Evolutionary conservation across 805 yeast genomes (phyloP).

Genomic region (Wickerhamiella parazyma): DNA sequence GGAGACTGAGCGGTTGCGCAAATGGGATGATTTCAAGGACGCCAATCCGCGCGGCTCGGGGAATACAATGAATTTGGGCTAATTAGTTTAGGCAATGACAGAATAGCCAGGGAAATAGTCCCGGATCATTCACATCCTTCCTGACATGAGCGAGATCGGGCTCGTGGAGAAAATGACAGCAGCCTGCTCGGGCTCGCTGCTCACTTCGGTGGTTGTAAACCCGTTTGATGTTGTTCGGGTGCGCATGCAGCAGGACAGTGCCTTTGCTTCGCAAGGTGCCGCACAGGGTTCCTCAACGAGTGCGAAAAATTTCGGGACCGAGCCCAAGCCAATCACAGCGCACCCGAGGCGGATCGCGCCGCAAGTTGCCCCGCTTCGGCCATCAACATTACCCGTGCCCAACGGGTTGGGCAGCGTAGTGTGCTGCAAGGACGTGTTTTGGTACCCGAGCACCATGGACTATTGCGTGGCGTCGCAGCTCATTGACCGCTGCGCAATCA

Average conservation of each 20-base stretch:
- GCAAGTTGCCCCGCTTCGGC: too few species aligned
- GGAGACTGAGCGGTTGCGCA: slow-evolving; percentile 62
- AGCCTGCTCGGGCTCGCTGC: slow-evolving; percentile 31
- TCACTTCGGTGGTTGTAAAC: slow-evolving; percentile 30
- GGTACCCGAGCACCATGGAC: slow-evolving; percentile 27
- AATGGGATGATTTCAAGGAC: slow-evolving; percentile 92
- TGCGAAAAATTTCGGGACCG: slow-evolving; percentile 1
- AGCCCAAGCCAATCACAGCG: too few species aligned
- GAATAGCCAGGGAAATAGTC: too few species aligned
- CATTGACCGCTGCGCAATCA: slow-evolving; percentile 24
- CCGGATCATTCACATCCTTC: too few species aligned
- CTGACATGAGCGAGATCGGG: slow-evolving; percentile 7
- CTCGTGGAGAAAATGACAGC: slow-evolving; percentile 22
- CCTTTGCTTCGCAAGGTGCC: slow-evolving; percentile 7
- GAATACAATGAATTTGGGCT: slow-evolving; percentile 62
- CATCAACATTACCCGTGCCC: background rate
- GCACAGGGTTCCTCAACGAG: background rate
- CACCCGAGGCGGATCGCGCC: too few species aligned
- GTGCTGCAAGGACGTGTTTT: slow-evolving; percentile 29
- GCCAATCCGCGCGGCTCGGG: slow-evolving; percentile 81
- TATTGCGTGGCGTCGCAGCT: slow-evolving; percentile 28
- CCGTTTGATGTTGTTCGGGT: slow-evolving; percentile 34
- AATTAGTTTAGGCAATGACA: too few species aligned
- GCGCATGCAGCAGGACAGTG: slow-evolving; percentile 29
- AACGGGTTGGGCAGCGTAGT: slow-evolving; percentile 25